Conservation (phyloP, 2,329 filamentous ascomycete genomes). For the Chrysosporium queenslandicum region DNA sequence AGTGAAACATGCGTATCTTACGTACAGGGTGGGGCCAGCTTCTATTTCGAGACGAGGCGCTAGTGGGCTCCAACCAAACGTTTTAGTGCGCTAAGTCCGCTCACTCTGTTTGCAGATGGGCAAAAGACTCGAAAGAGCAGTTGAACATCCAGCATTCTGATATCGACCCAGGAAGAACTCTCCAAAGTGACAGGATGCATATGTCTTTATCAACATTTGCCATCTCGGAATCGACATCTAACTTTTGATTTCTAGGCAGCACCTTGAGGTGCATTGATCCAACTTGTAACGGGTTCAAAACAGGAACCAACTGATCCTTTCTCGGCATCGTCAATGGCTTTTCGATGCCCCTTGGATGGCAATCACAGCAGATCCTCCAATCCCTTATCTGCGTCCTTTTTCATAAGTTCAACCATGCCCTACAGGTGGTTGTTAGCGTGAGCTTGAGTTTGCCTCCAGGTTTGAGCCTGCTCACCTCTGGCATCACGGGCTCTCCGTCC, state of each 20-base stretch:
- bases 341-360: not conserved
- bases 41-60: not conserved
- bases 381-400: conserved; percentile 84
- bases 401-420: conserved; percentile 93
- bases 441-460: not conserved
- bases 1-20: not conserved
- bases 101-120: too few relatives aligned
- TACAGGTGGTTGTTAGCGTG: conserved; percentile 29
- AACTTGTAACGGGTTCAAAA: conserved; percentile 1
- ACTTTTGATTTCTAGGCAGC: not conserved
- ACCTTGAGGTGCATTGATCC: not conserved
- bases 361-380: conserved; percentile 70
- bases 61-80: not conserved
- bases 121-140: too few relatives aligned
- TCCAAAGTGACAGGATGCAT: not conserved
- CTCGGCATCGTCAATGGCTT: not conserved
- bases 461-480: conserved; percentile 52
- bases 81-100: conserved; percentile 6
- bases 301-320: not conserved
- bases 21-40: not conserved
- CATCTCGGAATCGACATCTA: not conserved
- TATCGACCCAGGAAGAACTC: not conserved
- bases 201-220: not conserved
- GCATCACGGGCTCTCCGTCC: conserved; percentile 78
- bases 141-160: too few relatives aligned